Evolutionary conservation across 805 yeast genomes (phyloP).

Genomic region (Candida parachauliodes): DNA sequence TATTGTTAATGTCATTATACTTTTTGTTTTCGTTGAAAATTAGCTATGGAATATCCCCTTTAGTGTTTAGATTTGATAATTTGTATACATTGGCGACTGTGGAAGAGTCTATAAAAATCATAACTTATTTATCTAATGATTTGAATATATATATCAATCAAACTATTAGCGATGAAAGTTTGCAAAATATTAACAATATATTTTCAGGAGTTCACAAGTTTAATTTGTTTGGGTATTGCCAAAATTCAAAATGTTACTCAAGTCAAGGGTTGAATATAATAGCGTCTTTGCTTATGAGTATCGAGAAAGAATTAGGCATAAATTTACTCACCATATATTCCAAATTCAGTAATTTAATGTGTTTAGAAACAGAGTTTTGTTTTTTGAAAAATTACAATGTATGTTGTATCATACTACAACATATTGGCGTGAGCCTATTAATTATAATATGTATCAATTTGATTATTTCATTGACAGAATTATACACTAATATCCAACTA

Average conservation of each 20-base stretch:
- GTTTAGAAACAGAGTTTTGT: slow-evolving; percentile 6
- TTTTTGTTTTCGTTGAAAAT: background rate
- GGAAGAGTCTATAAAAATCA: slow-evolving; percentile 3
- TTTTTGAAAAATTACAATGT: slow-evolving; percentile 3
- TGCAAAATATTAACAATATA: slow-evolving; percentile 5
- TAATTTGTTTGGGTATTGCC: slow-evolving; percentile 9
- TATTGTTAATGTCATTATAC: background rate
- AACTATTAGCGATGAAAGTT: slow-evolving; percentile 2
- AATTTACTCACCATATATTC: slow-evolving; percentile 4
- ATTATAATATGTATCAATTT: background rate
- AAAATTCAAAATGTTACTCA: slow-evolving; percentile 1
- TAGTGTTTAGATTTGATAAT: background rate
- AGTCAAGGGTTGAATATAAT: slow-evolving; percentile 9
- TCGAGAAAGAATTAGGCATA: slow-evolving; percentile 6
- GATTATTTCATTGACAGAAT: background rate
- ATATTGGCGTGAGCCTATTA: background rate
- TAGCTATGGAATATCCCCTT: too few species aligned
- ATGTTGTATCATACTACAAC: background rate
- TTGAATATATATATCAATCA: slow-evolving; percentile 6
- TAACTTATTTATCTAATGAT: slow-evolving; percentile 9
- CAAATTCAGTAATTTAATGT: slow-evolving; percentile 3
- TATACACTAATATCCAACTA: background rate
- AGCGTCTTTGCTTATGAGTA: slow-evolving; percentile 2
- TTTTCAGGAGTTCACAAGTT: slow-evolving; percentile 4
- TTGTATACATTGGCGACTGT: background rate